Conservation (phyloP, 2,329 filamentous ascomycete genomes). For the Pyricularia pennisetigena region DNA sequence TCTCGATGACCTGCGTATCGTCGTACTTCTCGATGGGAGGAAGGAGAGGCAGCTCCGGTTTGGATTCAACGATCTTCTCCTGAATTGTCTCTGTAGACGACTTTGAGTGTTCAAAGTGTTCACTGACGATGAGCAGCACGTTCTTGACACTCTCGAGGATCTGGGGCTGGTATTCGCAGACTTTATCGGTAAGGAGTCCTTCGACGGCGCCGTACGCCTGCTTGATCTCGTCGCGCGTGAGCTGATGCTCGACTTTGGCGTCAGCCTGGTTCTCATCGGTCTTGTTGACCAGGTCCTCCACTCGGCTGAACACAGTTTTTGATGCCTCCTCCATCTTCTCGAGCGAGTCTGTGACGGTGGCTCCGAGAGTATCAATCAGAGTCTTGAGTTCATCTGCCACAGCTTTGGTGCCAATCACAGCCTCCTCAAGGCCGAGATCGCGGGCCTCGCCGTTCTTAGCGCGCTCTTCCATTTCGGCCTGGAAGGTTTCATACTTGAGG, state of each 20-base stretch:
- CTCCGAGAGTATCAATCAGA: slow-evolving; percentile 76
- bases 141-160: slow-evolving; percentile 80
- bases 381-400: slow-evolving; percentile 81
- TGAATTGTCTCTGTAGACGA: slow-evolving; percentile 46
- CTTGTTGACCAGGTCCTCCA: slow-evolving; percentile 69
- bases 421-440: slow-evolving; percentile 61
- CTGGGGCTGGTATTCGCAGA: slow-evolving; percentile 78
- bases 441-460: slow-evolving; percentile 65
- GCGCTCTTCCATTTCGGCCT: slow-evolving; percentile 63
- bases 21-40: slow-evolving; percentile 56
- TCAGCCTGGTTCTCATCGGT: slow-evolving; percentile 67
- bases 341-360: slow-evolving; percentile 68
- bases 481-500: slow-evolving; percentile 80
- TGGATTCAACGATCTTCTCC: slow-evolving; percentile 51
- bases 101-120: slow-evolving; percentile 86
- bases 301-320: slow-evolving; percentile 72
- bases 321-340: slow-evolving; percentile 84
- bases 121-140: slow-evolving; percentile 69
- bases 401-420: slow-evolving; percentile 64
- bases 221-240: slow-evolving; percentile 72
- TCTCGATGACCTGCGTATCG: slow-evolving; percentile 48
- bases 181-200: slow-evolving; percentile 59
- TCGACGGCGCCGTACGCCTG: slow-evolving; percentile 65
- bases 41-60: slow-evolving; percentile 48
- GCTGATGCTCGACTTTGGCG: slow-evolving; percentile 67